phyloP scores from a whole-genome alignment of 1,139 yeast species.

The Saccharomyces pastorianus region DNA sequence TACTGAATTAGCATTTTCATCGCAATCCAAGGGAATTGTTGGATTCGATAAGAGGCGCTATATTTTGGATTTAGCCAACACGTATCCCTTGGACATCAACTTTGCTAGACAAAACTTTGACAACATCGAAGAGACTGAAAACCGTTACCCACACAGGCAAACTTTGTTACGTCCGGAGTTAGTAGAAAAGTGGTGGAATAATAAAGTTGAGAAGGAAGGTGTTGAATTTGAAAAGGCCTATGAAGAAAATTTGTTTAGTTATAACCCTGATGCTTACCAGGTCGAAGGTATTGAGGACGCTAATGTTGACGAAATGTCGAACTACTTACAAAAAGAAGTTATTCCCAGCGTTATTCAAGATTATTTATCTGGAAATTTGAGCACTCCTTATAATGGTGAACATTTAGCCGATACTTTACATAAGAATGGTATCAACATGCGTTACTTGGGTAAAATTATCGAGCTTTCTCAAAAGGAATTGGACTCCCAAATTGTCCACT shows the following conservation, averaged over 20 bases:
- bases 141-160: slow-evolving; percentile 77
- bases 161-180: slow-evolving; percentile 79
- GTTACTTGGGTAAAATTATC: slow-evolving; percentile 65
- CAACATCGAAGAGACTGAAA: slow-evolving; percentile 28
- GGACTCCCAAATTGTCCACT: slow-evolving; percentile 23
- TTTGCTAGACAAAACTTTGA: slow-evolving; percentile 54
- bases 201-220: slow-evolving; percentile 48
- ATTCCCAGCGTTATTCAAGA: slow-evolving; percentile 55
- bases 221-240: slow-evolving; percentile 40
- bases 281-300: slow-evolving; percentile 47
- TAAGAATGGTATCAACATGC: slow-evolving; percentile 74
- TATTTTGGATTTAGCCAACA: slow-evolving; percentile 72
- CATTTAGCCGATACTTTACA: slow-evolving; percentile 68
- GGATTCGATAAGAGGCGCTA: slow-evolving; percentile 86
- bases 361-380: slow-evolving; percentile 39
- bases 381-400: slow-evolving; percentile 72
- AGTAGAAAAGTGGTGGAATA: slow-evolving; percentile 81
- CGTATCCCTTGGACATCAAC: slow-evolving; percentile 76
- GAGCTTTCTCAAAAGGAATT: slow-evolving; percentile 24
- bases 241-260: slow-evolving; percentile 48
- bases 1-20: slow-evolving; percentile 54
- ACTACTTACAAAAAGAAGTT: slow-evolving; percentile 49
- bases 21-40: slow-evolving; percentile 74
- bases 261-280: slow-evolving; percentile 76
- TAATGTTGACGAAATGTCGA: slow-evolving; percentile 60